A percentile compares a stretch with the other conserved stretches of the same genome.
These are phyloP conservation scores for Syncephalastrum monosporum DNA, from an alignment of 371 early-diverging fungal species.

Conservation along the genomic window DNA sequence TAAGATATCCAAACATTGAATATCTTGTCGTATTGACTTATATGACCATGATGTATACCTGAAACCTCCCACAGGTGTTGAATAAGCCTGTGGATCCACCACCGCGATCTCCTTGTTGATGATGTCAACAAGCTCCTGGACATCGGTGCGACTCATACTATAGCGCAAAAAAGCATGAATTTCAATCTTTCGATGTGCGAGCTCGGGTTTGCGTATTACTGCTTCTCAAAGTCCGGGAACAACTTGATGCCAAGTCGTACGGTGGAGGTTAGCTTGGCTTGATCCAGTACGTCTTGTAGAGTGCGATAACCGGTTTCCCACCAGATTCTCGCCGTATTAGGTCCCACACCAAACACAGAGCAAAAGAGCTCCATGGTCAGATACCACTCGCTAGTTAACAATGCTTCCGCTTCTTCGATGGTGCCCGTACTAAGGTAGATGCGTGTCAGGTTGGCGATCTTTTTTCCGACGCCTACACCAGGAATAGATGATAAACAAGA, in stretches of 20 bases:
- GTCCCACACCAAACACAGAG: conserved; percentile 49
- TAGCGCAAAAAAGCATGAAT: background rate
- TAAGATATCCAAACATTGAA: conserved; percentile 5
- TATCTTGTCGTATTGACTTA: background rate
- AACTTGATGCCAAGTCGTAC: conserved; percentile 38
- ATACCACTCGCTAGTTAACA: conserved; percentile 29
- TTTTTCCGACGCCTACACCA: conserved; percentile 41
- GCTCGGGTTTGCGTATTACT: conserved; percentile 12
- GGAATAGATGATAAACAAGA: too few relatives aligned
- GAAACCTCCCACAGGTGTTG: conserved; percentile 53
- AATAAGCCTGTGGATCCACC: conserved; percentile 23
- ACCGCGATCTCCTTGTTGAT: conserved; percentile 26
- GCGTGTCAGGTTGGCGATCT: conserved; percentile 37
- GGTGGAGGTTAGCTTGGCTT: conserved; percentile 26
- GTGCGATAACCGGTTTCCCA: conserved; percentile 49
- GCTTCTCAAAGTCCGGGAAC: conserved; percentile 40
- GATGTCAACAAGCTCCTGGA: conserved; percentile 44
- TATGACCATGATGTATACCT: conserved; percentile 12
- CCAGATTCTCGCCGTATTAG: conserved; percentile 45
- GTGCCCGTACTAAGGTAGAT: conserved; percentile 37
- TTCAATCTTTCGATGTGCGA: background rate
- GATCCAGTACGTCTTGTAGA: conserved; percentile 36
- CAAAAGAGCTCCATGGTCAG: conserved; percentile 29
- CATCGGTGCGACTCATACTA: conserved; percentile 46
- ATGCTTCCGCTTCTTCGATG: conserved; percentile 40